These are phyloP conservation scores for Colletotrichum sublineola DNA, from an alignment of 2,329 filamentous ascomycete genomes.

Conservation along the genomic window DNA sequence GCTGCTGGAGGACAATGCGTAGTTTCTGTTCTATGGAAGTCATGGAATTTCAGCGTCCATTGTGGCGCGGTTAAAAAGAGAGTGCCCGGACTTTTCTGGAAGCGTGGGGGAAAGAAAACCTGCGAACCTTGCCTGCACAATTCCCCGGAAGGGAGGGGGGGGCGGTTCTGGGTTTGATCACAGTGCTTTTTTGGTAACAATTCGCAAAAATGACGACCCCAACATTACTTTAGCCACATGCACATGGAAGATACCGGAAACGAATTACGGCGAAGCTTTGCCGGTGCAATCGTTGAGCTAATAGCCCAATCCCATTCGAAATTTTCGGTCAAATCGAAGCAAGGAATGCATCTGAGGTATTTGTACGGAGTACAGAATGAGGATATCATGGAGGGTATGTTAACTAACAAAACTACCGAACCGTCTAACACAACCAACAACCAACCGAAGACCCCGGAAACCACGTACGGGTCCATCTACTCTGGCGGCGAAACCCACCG, in stretches of 20 bases:
- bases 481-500: background rate
- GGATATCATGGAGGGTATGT: constrained; percentile 42
- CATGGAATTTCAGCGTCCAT: background rate
- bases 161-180: background rate
- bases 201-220: background rate
- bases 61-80: background rate
- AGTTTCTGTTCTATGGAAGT: background rate
- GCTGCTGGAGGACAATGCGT: too few species aligned
- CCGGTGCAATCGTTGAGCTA: background rate
- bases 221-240: background rate
- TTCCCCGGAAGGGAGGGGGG: background rate
- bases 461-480: background rate
- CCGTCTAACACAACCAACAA: constrained; percentile 4
- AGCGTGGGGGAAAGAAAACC: background rate
- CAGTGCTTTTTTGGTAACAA: background rate
- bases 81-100: background rate
- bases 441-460: background rate
- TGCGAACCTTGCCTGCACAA: background rate
- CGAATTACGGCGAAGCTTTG: too few species aligned
- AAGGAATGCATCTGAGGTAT: background rate
- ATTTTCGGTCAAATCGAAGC: background rate
- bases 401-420: constrained; percentile 14
- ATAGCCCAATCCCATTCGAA: constrained; percentile 18
- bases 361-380: constrained; percentile 16
- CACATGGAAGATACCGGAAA: too few species aligned